These are phyloP conservation scores for Physcia stellaris DNA, from an alignment of 495 filamentous ascomycete genomes.

Conservation along the genomic window DNA sequence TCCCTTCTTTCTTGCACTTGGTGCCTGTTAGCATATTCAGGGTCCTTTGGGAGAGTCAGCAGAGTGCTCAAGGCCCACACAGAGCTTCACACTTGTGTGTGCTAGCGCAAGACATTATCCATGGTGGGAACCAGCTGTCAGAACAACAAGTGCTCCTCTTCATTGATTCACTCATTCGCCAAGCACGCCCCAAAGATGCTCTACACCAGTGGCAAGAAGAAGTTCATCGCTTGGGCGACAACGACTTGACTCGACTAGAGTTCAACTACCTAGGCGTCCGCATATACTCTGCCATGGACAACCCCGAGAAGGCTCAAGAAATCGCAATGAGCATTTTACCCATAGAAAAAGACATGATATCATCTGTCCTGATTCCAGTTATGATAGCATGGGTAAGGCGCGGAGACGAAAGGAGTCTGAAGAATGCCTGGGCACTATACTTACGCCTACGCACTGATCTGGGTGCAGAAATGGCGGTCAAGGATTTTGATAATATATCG, in stretches of 20 bases:
- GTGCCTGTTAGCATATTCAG: conserved; percentile 40
- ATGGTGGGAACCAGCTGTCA: conserved; percentile 35
- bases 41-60: conserved; percentile 37
- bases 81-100: conserved; percentile 45
- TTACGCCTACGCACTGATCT: conserved; percentile 44
- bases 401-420: conserved; percentile 25
- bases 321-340: conserved; percentile 45
- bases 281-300: conserved; percentile 44
- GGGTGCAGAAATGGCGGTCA: conserved; percentile 49
- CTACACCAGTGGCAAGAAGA: conserved; percentile 52
- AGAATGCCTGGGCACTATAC: conserved; percentile 56
- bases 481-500: conserved; percentile 60
- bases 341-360: conserved; percentile 31
- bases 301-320: conserved; percentile 49
- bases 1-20: conserved; percentile 27
- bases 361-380: conserved; percentile 53
- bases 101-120: conserved; percentile 47
- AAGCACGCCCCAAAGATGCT: conserved; percentile 43
- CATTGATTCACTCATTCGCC: conserved; percentile 49
- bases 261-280: conserved; percentile 60
- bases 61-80: conserved; percentile 29
- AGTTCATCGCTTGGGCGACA: conserved; percentile 35
- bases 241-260: conserved; percentile 33
- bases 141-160: conserved; percentile 47
- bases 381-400: conserved; percentile 34